These are phyloP conservation scores for Piloderma croceum DNA, from an alignment of 768 basidiomycete species.

Conservation along the genomic window DNA sequence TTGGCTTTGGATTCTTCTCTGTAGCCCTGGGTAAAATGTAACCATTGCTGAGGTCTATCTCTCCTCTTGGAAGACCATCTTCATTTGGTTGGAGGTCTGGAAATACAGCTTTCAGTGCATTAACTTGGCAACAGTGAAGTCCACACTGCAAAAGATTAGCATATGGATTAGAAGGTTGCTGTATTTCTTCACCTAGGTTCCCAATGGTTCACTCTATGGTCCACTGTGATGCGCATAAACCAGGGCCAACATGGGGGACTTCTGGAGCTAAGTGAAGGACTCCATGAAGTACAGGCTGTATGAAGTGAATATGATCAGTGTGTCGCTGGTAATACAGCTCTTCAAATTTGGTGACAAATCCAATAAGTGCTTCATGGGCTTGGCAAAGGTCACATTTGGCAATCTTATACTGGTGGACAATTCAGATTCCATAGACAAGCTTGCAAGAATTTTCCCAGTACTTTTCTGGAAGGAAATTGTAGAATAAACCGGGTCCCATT, in stretches of 20 bases:
- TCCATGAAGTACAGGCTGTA: constrained; percentile 26
- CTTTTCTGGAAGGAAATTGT: constrained; percentile 13
- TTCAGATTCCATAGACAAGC: constrained; percentile 17
- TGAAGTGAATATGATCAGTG: constrained; percentile 26
- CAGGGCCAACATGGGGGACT: constrained; percentile 17
- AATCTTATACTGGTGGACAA: constrained; percentile 15
- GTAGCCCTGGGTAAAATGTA: constrained; percentile 17
- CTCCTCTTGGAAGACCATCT: constrained; percentile 3
- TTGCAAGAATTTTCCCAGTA: constrained; percentile 26
- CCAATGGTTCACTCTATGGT: constrained; percentile 25
- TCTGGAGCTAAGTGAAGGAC: constrained; percentile 26
- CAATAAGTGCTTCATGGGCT: constrained; percentile 18
- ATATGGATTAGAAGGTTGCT: constrained; percentile 19
- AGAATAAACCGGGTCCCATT: constrained; percentile 20
- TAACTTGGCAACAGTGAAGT: constrained; percentile 15
- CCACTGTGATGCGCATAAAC: constrained; percentile 20
- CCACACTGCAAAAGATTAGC: constrained; percentile 20
- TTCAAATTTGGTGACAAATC: constrained; percentile 31
- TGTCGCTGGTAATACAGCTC: constrained; percentile 27
- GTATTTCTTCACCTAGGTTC: constrained; percentile 19
- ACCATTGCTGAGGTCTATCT: constrained; percentile 15
- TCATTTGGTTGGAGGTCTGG: constrained; percentile 12
- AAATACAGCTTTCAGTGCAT: constrained; percentile 19
- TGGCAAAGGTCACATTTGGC: constrained; percentile 7
- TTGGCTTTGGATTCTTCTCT: neutral